phyloP scores from a whole-genome alignment of 441 rosid species.

The Gossypium aridum region DNA sequence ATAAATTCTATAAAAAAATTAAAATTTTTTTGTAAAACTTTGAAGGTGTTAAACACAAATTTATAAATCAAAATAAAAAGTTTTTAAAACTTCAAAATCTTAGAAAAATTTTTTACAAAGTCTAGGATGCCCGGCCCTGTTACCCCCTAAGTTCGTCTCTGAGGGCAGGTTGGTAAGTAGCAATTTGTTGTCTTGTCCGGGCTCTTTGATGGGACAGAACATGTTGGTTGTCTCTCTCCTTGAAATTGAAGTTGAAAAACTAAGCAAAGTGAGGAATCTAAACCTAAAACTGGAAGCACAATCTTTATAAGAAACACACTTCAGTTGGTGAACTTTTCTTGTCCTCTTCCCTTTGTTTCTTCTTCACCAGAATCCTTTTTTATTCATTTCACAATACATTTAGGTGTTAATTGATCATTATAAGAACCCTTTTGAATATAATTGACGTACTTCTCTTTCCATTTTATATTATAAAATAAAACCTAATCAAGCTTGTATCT shows the following conservation, averaged over 20 bases:
- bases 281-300: not conserved
- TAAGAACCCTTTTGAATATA: not conserved
- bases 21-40: too few species aligned
- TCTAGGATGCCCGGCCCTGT: too few species aligned
- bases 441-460: not conserved
- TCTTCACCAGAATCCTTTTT: not conserved
- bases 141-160: too few species aligned
- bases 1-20: too few species aligned
- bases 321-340: not conserved
- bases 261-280: not conserved
- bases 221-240: slow-evolving; percentile 3
- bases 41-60: too few species aligned
- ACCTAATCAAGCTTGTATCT: not conserved
- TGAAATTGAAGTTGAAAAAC: not conserved
- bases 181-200: slow-evolving; percentile 26
- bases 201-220: slow-evolving; percentile 14
- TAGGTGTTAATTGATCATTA: not conserved
- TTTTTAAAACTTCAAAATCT: too few species aligned
- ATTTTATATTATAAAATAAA: not conserved
- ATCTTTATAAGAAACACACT: not conserved
- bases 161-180: slow-evolving; percentile 22
- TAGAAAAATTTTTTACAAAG: too few species aligned
- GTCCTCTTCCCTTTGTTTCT: not conserved
- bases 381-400: not conserved
- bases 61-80: too few species aligned